Base-by-base conservation (phyloP, 129 eudicot species). In the Smallanthus sonchifolius region DNA sequence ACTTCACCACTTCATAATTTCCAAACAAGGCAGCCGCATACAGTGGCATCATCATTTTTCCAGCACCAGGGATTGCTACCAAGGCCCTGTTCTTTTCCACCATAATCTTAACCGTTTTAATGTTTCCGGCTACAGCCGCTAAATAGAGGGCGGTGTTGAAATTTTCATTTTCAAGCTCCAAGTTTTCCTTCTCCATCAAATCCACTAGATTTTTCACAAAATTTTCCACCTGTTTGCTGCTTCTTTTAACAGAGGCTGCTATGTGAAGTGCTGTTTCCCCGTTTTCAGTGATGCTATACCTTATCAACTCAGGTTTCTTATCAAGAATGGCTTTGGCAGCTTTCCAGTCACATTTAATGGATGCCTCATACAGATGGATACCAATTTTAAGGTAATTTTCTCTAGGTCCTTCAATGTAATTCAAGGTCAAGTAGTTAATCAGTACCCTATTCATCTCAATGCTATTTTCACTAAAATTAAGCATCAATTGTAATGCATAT, bases 191-290 rank as follows among this genome's bases (percentile, higher is more conserved):
- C 45, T 48, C 45, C 87, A 83, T 83, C 39, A 76, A 6, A 2
- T 17, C 68, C 8, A 85, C 60, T 14, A 81, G 63, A 7, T 81
- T 81, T 44, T 65, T 16, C 32, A 85, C 84, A 19, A 85, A 85
- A 10, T 15, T 6, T 3, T 34, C 69, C 2, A 57, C 67, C 6
- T 52, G 73, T 71, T 55, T 71, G 51, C 52, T 37, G 51, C 52
- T 37, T 5, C 42, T 15, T 5, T 19, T 19, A 10, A 51, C 75
- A 7, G 76, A 67, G 13, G 86, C 81, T 1, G 88, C 86, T 57
- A 85, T 64, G 60, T 85, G 88, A 51, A 85, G 82, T 11, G 88
- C 77, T 16, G 77, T 81, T 43, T 84, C 88, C 3, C 74, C 76
- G 56, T 76, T 75, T 52, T 74, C 76, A 2, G 85, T 54, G 66